Evolutionary conservation across 2,329 filamentous ascomycete genomes (phyloP).

Genomic region (Zarea fungicola): DNA sequence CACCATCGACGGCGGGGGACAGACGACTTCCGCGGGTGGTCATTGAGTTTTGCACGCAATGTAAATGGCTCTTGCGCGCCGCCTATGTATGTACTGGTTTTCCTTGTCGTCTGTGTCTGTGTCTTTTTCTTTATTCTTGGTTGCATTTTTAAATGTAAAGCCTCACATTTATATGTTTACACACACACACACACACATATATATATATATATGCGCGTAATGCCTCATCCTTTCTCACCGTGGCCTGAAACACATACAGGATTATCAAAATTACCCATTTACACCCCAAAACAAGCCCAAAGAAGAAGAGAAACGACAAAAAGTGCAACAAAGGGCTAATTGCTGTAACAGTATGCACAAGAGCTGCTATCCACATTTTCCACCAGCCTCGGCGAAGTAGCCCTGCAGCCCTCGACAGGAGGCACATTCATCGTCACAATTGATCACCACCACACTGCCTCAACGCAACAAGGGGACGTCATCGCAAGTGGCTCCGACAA

Average conservation of each 20-base stretch:
- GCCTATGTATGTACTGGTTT: conserved; percentile 62
- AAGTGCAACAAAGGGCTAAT: background rate
- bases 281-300: too few species aligned
- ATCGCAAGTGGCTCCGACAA: too few species aligned
- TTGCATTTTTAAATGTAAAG: too few species aligned
- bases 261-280: too few species aligned
- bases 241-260: too few species aligned
- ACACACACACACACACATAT: too few species aligned
- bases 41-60: conserved; percentile 93
- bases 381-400: conserved; percentile 76
- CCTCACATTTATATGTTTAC: too few species aligned
- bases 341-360: conserved; percentile 69
- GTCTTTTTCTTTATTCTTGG: background rate
- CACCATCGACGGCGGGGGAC: background rate
- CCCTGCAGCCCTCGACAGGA: conserved; percentile 78
- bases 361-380: conserved; percentile 92
- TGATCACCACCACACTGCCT: conserved; percentile 16
- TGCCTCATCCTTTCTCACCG: too few species aligned
- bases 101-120: background rate
- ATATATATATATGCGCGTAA: too few species aligned
- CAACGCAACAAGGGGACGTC: background rate
- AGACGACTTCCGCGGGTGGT: conserved; percentile 59
- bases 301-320: background rate
- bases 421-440: conserved; percentile 77
- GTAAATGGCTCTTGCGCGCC: conserved; percentile 83